Percentiles rank a stretch among this genome's conserved stretches.
These are phyloP conservation scores for Daldinia vernicosa DNA, from an alignment of 495 filamentous ascomycete species.

Conservation along the genomic window DNA sequence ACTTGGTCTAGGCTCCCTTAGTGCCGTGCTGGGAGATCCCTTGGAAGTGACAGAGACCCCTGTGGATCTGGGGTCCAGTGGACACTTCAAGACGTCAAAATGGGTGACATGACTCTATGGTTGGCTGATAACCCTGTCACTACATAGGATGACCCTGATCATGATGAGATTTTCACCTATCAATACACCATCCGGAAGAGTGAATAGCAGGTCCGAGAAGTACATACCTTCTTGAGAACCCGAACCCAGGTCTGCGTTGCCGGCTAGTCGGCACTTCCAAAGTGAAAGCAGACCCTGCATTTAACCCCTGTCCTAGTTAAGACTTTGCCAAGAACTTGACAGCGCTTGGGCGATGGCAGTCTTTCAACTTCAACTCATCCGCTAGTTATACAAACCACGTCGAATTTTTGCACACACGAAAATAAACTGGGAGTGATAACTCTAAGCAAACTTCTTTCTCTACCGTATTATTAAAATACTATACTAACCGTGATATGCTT, in stretches of 20 bases:
- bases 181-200: neutral
- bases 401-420: neutral
- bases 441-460: neutral
- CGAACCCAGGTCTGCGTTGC: conserved; percentile 37
- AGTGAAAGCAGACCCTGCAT: conserved; percentile 22
- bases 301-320: conserved; percentile 29
- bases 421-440: neutral
- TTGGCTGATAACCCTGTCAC: neutral
- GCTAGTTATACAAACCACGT: neutral
- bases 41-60: conserved; percentile 24
- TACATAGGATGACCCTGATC: neutral
- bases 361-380: conserved; percentile 22
- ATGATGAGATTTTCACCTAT: neutral
- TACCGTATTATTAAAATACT: neutral
- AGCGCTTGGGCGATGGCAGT: conserved; percentile 25
- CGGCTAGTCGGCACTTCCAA: conserved; percentile 19
- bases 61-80: conserved; percentile 21
- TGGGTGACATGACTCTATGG: conserved; percentile 9
- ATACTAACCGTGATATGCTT: neutral
- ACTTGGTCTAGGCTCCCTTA: conserved; percentile 17
- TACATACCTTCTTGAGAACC: conserved; percentile 22
- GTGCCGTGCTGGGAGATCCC: conserved; percentile 27
- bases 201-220: neutral
- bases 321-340: conserved; percentile 39
- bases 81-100: conserved; percentile 1